These are phyloP conservation scores for Telfairia occidentalis DNA, from an alignment of 331 rosid species.

Conservation along the genomic window DNA sequence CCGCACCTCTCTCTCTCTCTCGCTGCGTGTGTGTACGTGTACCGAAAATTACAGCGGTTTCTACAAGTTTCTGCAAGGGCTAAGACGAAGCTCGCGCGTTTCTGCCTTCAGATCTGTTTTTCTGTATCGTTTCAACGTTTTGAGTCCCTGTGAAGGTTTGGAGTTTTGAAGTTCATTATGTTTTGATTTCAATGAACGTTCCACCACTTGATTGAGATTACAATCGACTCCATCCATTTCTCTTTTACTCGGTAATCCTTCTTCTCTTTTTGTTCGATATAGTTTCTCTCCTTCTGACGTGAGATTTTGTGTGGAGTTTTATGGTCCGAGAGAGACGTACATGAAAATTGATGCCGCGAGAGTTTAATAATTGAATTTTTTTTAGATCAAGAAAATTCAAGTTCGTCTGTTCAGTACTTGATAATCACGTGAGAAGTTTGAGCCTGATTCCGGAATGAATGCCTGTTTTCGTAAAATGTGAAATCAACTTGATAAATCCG, in stretches of 20 bases:
- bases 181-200: neutral
- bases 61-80: neutral
- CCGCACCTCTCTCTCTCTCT: neutral
- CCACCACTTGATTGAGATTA: neutral
- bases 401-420: neutral
- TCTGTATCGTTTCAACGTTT: conserved; percentile 8
- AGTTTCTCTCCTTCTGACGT: neutral
- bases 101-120: conserved; percentile 13
- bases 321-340: neutral
- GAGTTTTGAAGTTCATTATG: neutral
- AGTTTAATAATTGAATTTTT: neutral
- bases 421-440: neutral
- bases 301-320: neutral
- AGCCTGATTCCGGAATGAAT: neutral
- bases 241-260: neutral
- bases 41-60: neutral
- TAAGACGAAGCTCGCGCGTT: neutral
- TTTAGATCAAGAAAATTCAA: neutral
- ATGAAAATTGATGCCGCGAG: neutral
- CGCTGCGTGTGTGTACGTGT: neutral
- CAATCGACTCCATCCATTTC: neutral
- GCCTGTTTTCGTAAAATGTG: neutral
- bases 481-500: neutral
- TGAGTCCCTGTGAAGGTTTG: neutral
- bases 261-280: neutral